A percentile compares a stretch with the other conserved stretches of the same genome.
phyloP scores from a whole-genome alignment of 163 green algal genomes.

The Coccomyxa subellipsoidea region DNA sequence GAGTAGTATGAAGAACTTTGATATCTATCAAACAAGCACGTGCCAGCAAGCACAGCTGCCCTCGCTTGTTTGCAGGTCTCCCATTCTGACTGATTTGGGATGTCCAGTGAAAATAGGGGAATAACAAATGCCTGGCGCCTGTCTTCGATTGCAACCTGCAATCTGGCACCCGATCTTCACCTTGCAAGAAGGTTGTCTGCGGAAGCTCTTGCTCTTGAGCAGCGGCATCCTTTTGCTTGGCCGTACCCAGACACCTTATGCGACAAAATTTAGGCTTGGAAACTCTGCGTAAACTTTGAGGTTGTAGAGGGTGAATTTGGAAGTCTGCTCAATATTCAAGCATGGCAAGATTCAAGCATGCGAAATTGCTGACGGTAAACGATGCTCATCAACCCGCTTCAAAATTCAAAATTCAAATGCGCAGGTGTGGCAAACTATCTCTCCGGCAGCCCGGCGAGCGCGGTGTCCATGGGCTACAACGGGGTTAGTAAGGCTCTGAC shows the following conservation, averaged over 20 bases:
- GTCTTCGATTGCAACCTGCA: too few species aligned
- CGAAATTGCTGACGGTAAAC: neutral
- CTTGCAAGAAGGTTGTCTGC: neutral
- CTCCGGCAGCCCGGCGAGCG: neutral
- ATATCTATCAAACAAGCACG: too few species aligned
- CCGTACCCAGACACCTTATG: too few species aligned
- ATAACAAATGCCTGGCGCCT: too few species aligned
- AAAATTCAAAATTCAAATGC: neutral
- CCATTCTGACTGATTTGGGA: too few species aligned
- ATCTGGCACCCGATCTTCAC: neutral
- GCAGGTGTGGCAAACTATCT: neutral
- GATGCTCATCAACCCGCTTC: neutral
- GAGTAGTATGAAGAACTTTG: too few species aligned
- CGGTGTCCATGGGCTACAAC: slow-evolving; percentile 9
- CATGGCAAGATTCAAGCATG: neutral
- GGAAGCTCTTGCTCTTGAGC: neutral
- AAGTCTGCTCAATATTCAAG: too few species aligned
- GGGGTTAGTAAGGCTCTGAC: slow-evolving; percentile 1
- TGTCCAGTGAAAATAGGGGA: too few species aligned
- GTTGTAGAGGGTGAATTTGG: neutral
- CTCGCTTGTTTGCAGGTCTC: too few species aligned
- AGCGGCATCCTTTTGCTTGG: neutral
- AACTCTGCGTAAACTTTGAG: too few species aligned
- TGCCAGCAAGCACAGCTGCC: too few species aligned
- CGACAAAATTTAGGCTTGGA: too few species aligned